Base-by-base conservation (phyloP, 2,329 filamentous ascomycete genomes). In the Penicillium brasilianum region DNA sequence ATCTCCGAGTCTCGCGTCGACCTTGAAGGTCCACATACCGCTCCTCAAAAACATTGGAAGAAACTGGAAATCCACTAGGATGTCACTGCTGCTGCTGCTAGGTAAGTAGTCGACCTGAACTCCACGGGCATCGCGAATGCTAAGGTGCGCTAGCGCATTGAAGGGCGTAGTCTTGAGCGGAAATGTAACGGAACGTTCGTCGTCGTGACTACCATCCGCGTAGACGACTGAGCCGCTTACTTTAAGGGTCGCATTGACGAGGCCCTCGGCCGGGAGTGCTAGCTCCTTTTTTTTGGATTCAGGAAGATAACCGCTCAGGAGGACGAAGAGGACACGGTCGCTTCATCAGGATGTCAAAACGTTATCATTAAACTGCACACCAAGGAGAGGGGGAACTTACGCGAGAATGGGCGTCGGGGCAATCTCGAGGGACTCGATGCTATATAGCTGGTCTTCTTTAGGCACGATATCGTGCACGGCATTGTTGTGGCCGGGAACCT, bases 261-360 rank as follows among this genome's bases (percentile, higher is more conserved):
- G 60, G 46, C 62, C 60, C 57, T 64, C 46, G 5, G 60, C 51
- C 7, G 32, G n/a, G 49, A 64, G 55, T 54, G n/a, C 57, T 13
- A 62, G 62, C 32, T 62, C 59, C 43, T 58, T 59, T 37, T 62
- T 64, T 52, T 54, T 65, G 22, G 55, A 62, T 56, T 60, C 50
- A 43, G 62, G 54, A 30, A 62, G 51, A 50, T 58, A 37, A 18
- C 57, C 57, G 50, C 57, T 36, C 18, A 65, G 54, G 57, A 54
- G 58, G 62, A 57, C 50, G 44, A 65, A 62, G 46, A 65, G 56
- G 60, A 65, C 28, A 43, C 54, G 46, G 55, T 62, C 54, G 32
- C 55, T 64, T n/a, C n/a, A n/a, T 60, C 3, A 60, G 44, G 34
- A 50, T 50, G 44, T 57, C n/a, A 57, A 22, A 34, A 57, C 3